Conservation (phyloP, 192 early-diverging fungal genomes). For the Allomyces macrogynus region DNA sequence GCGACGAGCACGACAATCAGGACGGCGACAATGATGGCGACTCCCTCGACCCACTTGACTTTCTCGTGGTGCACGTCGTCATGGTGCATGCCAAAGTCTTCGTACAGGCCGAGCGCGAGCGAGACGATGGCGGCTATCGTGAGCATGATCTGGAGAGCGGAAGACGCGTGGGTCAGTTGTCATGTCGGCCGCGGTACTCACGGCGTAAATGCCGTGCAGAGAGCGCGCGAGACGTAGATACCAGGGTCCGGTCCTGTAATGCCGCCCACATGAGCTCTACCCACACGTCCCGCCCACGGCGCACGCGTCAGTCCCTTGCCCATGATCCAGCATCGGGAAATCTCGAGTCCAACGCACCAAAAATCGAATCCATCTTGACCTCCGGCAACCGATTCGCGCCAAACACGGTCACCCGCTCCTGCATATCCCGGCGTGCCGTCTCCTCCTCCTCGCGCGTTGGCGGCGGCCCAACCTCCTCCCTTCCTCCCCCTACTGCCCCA, state of each 20-base stretch:
- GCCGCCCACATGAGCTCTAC: conserved; percentile 54
- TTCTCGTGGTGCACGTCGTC: conserved; percentile 12
- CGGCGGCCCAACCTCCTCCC: neutral
- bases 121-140: conserved; percentile 57
- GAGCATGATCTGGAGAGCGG: conserved; percentile 37
- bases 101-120: conserved; percentile 57
- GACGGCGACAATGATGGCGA: conserved; percentile 61
- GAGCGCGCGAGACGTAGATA: neutral
- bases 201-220: neutral
- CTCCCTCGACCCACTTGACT: conserved; percentile 69
- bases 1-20: conserved; percentile 56
- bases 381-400: conserved; percentile 52
- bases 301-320: neutral
- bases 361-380: conserved; percentile 43
- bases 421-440: conserved; percentile 5
- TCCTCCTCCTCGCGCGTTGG: neutral
- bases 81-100: conserved; percentile 34
- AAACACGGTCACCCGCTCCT: conserved; percentile 32
- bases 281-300: no score
- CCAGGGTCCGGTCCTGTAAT: conserved; percentile 57
- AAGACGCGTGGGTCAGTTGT: neutral
- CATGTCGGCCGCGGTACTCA: neutral
- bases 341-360: conserved; percentile 6
- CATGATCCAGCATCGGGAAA: neutral
- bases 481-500: no score